Base-by-base conservation (phyloP, 108 stramenopile species). In the Nitzschia putrida region DNA sequence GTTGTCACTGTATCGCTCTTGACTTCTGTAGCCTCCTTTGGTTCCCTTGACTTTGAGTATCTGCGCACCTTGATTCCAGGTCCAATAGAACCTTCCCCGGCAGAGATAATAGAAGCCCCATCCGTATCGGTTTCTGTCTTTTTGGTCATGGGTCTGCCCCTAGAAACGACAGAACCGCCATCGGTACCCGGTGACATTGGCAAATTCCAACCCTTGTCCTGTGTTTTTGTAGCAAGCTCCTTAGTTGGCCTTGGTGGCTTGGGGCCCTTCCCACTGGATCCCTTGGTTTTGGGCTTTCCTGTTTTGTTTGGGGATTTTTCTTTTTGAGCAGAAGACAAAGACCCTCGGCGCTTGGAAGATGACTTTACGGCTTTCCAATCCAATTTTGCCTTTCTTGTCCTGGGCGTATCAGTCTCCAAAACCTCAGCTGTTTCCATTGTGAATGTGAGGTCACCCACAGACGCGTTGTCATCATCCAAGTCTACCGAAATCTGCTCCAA, bases 51-150 rank as follows among this genome's bases (percentile, higher is more conserved):
- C 12, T 37, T 25, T 13, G 58, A 39, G 13, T 38, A 25, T 39
- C 58, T 59, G 9, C 58, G 58, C n/a, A 59, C 58, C 39, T 40
- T 37, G 23, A 59, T 59, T 12, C 58, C 58, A 16, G 58, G 58
- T 39, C 58, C 58, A 39, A 59, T 59, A 1, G 58, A 29, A 10
- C 12, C 29, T 11, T 59, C 58, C 34, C 34, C n/a, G 2, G 58
- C 20, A 25, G 38, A 59, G 20, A 22, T 24, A 13, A 56, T 13
- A 24, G 12, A 21, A 2, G 54, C 54, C 1, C 23, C 54, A 6
- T 56, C 54, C 2, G 2, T 5, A n/a, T n/a, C 16, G 5, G 20
- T n/a, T 4, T 50, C 20, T 24, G 54, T 25, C 22, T 24, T 56
- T 24, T 23, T 23, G 34, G 58, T 59, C 14, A 37, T 11, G 0